Conservation (phyloP, 495 filamentous ascomycete species). For the Pyronema domesticum region DNA sequence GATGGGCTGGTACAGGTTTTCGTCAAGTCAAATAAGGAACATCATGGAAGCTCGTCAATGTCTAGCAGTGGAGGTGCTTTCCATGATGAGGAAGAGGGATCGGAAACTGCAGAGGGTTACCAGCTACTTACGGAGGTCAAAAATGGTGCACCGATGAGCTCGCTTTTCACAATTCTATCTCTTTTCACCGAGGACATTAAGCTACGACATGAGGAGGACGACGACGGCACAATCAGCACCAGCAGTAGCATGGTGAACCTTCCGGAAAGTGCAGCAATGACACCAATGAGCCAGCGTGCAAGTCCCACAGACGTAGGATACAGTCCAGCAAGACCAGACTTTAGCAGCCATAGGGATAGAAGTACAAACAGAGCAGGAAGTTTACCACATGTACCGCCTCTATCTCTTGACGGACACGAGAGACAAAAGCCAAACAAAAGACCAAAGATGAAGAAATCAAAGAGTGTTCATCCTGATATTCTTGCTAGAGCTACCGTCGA, state of each 20-base stretch:
- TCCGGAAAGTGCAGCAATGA: conserved; percentile 9
- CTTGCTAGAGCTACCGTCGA: conserved; percentile 92
- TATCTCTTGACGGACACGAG: conserved; percentile 37
- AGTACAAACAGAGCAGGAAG: conserved; percentile 6
- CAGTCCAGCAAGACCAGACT: conserved; percentile 12
- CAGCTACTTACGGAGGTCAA: conserved; percentile 93
- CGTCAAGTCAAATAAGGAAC: conserved; percentile 67
- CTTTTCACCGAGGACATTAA: conserved; percentile 91
- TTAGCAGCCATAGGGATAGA: neutral
- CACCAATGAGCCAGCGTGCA: conserved; percentile 8
- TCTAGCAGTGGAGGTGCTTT: conserved; percentile 31
- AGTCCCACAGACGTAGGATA: conserved; percentile 1
- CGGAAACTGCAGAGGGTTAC: conserved; percentile 52
- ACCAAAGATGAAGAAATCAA: conserved; percentile 34
- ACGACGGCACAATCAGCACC: conserved; percentile 31
- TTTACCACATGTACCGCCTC: conserved; percentile 46
- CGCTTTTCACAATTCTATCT: conserved; percentile 87
- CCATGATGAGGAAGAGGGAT: conserved; percentile 43
- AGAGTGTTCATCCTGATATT: conserved; percentile 89
- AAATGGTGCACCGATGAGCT: conserved; percentile 97
- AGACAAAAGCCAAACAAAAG: conserved; percentile 23
- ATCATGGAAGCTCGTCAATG: conserved; percentile 17
- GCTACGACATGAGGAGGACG: conserved; percentile 47
- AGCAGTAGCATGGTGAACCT: conserved; percentile 27
- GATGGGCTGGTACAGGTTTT: conserved; percentile 97